phyloP scores from a whole-genome alignment of 2,329 filamentous ascomycete genomes.

The Fusarium sp. region DNA sequence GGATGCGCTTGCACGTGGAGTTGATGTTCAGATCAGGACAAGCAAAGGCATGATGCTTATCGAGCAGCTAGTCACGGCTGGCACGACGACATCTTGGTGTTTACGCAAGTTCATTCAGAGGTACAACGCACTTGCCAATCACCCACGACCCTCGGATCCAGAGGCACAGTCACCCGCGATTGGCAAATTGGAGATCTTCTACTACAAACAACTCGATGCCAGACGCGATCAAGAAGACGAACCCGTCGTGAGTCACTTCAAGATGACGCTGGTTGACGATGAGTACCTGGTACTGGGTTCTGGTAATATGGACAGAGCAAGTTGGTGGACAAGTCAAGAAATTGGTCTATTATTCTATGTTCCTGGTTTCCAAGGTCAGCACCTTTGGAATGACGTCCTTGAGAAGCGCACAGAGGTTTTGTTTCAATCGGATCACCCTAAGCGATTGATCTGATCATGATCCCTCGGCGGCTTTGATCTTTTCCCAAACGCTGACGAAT shows the following conservation, averaged over 20 bases:
- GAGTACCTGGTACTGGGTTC: slow-evolving; percentile 78
- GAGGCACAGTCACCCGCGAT: slow-evolving; percentile 58
- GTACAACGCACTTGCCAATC: slow-evolving; percentile 57
- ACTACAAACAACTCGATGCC: slow-evolving; percentile 62
- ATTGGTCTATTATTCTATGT: slow-evolving; percentile 73
- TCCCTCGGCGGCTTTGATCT: slow-evolving; percentile 56
- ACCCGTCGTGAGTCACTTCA: slow-evolving; percentile 81
- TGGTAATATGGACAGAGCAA: slow-evolving; percentile 86
- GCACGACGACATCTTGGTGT: slow-evolving; percentile 77
- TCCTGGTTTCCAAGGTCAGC: slow-evolving; percentile 53
- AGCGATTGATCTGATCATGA: slow-evolving; percentile 16
- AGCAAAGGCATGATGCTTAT: slow-evolving; percentile 78
- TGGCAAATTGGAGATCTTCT: slow-evolving; percentile 69
- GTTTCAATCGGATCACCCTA: slow-evolving; percentile 46
- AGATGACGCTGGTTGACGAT: slow-evolving; percentile 79
- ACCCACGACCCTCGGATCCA: slow-evolving; percentile 43
- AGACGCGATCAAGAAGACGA: slow-evolving; percentile 58
- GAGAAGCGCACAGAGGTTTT: slow-evolving; percentile 53
- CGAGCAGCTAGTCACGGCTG: slow-evolving; percentile 84
- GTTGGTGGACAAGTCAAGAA: slow-evolving; percentile 90
- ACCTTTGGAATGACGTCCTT: slow-evolving; percentile 56
- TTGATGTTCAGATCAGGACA: slow-evolving; percentile 76
- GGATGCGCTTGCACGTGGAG: slow-evolving; percentile 71
- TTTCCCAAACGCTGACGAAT: slow-evolving; percentile 75
- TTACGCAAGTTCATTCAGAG: slow-evolving; percentile 68